Percentiles rank a stretch among this genome's conserved stretches.
These are phyloP conservation scores for Chaetomiaceae sp. DNA, from an alignment of 2,329 filamentous ascomycete species.

Conservation along the genomic window DNA sequence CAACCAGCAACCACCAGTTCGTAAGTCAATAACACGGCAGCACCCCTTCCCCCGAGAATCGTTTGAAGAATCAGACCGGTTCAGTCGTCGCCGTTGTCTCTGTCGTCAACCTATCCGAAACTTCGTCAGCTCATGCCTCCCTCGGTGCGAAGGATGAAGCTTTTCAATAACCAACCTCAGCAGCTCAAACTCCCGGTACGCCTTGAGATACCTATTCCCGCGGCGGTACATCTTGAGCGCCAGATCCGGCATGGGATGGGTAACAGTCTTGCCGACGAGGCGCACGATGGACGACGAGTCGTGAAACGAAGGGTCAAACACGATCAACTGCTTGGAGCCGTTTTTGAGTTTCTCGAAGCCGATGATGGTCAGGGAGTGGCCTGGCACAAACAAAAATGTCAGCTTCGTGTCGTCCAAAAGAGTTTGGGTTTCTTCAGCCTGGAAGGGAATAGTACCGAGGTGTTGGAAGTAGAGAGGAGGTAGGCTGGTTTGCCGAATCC, in stretches of 20 bases:
- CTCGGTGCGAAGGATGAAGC: background rate
- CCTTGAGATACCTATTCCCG: slow-evolving; percentile 60
- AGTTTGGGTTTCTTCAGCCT: background rate
- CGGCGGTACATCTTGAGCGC: slow-evolving; percentile 71
- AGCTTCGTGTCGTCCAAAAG: background rate
- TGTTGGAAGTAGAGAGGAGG: slow-evolving; percentile 91
- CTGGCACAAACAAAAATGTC: slow-evolving; percentile 33
- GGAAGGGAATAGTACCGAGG: slow-evolving; percentile 46
- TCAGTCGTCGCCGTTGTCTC: too few relatives aligned
- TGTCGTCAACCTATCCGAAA: background rate
- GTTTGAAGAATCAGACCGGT: too few relatives aligned
- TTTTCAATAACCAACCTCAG: slow-evolving; percentile 54
- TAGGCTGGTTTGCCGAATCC: slow-evolving; percentile 65
- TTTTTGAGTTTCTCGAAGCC: slow-evolving; percentile 68
- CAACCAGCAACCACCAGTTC: too few relatives aligned
- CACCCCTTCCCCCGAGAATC: too few relatives aligned
- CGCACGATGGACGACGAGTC: slow-evolving; percentile 60
- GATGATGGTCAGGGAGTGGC: slow-evolving; percentile 86
- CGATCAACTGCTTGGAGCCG: slow-evolving; percentile 65
- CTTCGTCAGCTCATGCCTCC: background rate
- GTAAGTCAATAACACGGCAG: too few relatives aligned
- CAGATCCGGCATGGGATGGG: slow-evolving; percentile 42
- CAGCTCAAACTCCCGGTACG: slow-evolving; percentile 73
- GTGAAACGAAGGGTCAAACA: slow-evolving; percentile 83
- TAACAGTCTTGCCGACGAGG: slow-evolving; percentile 46